Conservation (phyloP, 2,329 filamentous ascomycete species). For the Curvularia verruculosa region DNA sequence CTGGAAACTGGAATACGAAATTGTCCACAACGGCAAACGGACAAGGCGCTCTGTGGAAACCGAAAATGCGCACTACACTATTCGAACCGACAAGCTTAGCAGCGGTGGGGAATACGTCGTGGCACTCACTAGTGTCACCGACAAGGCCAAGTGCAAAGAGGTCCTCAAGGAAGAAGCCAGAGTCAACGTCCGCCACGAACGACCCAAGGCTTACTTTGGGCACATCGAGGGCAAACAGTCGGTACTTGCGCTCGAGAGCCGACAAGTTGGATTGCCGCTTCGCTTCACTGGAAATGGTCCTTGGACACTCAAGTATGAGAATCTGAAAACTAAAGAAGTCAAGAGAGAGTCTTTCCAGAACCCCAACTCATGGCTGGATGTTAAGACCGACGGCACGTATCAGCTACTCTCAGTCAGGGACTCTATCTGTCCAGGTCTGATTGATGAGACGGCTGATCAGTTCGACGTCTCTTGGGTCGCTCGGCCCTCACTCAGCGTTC, state of each 20-base stretch:
- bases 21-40: conserved; percentile 87
- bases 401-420: conserved; percentile 80
- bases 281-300: conserved; percentile 84
- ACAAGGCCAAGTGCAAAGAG: conserved; percentile 84
- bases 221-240: conserved; percentile 79
- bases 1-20: conserved; percentile 89
- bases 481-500: conserved; percentile 73
- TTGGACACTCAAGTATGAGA: conserved; percentile 80
- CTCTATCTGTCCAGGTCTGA: conserved; percentile 77
- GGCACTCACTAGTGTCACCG: conserved; percentile 82
- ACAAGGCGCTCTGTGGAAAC: conserved; percentile 72
- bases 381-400: conserved; percentile 74
- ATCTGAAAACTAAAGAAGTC: conserved; percentile 60
- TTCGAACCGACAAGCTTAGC: conserved; percentile 74
- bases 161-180: conserved; percentile 83
- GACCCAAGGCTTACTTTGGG: conserved; percentile 85
- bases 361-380: conserved; percentile 72
- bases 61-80: conserved; percentile 66
- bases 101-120: conserved; percentile 91
- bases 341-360: conserved; percentile 57
- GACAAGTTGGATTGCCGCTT: conserved; percentile 75
- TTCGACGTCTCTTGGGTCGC: conserved; percentile 89
- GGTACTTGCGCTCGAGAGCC: conserved; percentile 77
- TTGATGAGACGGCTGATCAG: conserved; percentile 73
- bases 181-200: conserved; percentile 85